Evolutionary conservation across 352 stramenopile species (phyloP).

Genomic region (Globisporangium paroecandrum): DNA sequence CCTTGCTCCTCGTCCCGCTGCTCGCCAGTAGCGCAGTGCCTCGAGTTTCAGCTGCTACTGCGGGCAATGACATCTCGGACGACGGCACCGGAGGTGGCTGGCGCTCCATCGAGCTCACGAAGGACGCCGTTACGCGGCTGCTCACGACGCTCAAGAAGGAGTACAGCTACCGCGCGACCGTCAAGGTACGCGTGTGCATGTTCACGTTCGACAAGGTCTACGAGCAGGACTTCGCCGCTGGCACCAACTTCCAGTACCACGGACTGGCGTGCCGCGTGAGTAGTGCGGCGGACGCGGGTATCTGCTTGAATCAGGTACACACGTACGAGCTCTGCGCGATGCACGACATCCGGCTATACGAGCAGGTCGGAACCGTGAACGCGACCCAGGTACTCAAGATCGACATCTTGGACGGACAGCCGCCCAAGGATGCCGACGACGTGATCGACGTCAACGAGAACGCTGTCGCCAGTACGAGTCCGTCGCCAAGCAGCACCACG

Average conservation of each 20-base stretch:
- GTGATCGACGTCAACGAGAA: constrained; percentile 8
- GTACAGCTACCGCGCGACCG: constrained; percentile 85
- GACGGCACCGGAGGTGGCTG: background rate
- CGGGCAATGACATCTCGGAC: background rate
- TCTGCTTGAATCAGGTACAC: background rate
- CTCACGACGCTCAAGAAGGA: constrained; percentile 12
- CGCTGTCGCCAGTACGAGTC: background rate
- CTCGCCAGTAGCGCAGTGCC: background rate
- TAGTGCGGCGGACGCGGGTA: background rate
- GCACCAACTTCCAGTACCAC: constrained; percentile 16
- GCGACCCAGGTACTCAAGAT: constrained; percentile 15
- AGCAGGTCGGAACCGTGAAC: background rate
- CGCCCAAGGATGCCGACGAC: constrained; percentile 8
- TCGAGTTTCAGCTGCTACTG: background rate
- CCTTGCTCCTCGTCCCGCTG: background rate
- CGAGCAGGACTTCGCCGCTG: constrained; percentile 46
- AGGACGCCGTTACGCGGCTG: constrained; percentile 1
- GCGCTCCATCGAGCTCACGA: constrained; percentile 7
- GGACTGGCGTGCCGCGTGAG: constrained; percentile 4
- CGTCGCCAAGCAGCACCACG: background rate
- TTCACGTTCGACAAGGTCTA: constrained; percentile 87
- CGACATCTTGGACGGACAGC: background rate
- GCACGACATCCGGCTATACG: constrained; percentile 15
- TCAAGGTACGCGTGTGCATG: constrained; percentile 85
- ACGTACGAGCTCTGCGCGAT: constrained; percentile 10